Conservation (phyloP, 306 rosid genomes). For the Echinosophora koreensis region DNA sequence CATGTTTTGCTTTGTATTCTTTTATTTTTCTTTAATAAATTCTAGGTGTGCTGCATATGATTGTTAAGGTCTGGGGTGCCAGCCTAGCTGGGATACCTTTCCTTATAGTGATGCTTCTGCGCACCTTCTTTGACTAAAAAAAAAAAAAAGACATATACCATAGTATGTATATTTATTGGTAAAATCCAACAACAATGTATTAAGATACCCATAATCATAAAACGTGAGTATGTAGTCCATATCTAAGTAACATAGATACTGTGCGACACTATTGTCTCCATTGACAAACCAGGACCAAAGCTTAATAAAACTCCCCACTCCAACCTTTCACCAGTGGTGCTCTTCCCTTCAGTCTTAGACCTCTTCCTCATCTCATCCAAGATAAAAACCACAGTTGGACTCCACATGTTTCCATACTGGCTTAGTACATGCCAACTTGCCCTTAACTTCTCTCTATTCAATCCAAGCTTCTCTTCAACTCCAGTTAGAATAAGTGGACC, state of each 20-base stretch:
- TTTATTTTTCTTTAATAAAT: too few species aligned
- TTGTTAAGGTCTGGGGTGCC: too few species aligned
- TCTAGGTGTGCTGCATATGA: too few species aligned
- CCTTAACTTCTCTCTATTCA: constrained; percentile 14
- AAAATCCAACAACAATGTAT: too few species aligned
- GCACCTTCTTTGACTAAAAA: too few species aligned
- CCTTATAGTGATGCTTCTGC: too few species aligned
- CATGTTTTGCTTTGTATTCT: too few species aligned
- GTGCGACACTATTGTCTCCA: neutral
- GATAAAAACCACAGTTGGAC: constrained; percentile 7
- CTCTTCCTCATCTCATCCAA: constrained; percentile 48
- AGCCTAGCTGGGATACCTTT: too few species aligned
- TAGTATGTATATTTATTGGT: too few species aligned
- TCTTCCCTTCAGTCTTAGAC: constrained; percentile 30
- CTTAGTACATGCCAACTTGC: constrained; percentile 26
- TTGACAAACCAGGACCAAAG: constrained; percentile 17
- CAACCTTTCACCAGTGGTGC: constrained; percentile 34
- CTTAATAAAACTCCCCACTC: constrained; percentile 34
- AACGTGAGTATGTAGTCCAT: too few species aligned
- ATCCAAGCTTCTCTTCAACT: constrained; percentile 32
- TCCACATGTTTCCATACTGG: constrained; percentile 42
- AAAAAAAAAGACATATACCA: too few species aligned
- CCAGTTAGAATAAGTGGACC: neutral
- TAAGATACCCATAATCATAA: too few species aligned
- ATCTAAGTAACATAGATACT: neutral